Conservation (phyloP, 306 rosid species). For the Acacia acuminata region DNA sequence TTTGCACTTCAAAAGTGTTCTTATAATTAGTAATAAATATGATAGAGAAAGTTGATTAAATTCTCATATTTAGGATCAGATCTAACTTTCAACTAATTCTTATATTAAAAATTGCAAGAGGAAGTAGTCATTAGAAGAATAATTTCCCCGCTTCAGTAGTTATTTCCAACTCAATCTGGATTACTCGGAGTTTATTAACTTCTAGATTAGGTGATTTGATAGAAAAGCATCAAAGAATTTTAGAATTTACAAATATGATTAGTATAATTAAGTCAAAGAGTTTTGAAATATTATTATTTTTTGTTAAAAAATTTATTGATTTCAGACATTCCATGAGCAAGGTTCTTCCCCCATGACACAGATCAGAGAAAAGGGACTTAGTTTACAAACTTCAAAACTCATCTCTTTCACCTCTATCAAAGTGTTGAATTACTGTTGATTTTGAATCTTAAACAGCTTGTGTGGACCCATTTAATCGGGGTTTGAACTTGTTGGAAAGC, state of each 20-base stretch:
- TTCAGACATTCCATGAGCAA: neutral
- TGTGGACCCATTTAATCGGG: constrained; percentile 12
- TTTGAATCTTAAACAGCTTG: neutral
- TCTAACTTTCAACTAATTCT: too few relatives aligned
- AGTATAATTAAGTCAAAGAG: neutral
- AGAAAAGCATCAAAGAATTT: neutral
- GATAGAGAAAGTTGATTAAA: too few relatives aligned
- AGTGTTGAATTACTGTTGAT: neutral
- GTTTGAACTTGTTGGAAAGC: neutral
- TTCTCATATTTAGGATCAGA: too few relatives aligned
- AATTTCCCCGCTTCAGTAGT: neutral
- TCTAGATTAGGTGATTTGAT: neutral
- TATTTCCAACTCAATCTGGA: neutral
- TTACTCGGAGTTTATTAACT: neutral
- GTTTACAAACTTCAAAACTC: neutral
- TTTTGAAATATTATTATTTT: neutral
- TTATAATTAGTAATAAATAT: too few relatives aligned
- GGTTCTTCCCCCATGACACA: constrained; percentile 9
- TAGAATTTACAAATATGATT: too few relatives aligned
- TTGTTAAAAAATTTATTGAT: neutral
- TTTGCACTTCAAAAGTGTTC: too few relatives aligned
- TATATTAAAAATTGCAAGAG: too few relatives aligned
- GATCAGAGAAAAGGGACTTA: neutral
- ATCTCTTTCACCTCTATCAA: neutral
- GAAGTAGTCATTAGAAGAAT: too few relatives aligned